These are phyloP conservation scores for Blastobotrys illinoisensis DNA, from an alignment of 1,139 yeast species.

Conservation along the genomic window DNA sequence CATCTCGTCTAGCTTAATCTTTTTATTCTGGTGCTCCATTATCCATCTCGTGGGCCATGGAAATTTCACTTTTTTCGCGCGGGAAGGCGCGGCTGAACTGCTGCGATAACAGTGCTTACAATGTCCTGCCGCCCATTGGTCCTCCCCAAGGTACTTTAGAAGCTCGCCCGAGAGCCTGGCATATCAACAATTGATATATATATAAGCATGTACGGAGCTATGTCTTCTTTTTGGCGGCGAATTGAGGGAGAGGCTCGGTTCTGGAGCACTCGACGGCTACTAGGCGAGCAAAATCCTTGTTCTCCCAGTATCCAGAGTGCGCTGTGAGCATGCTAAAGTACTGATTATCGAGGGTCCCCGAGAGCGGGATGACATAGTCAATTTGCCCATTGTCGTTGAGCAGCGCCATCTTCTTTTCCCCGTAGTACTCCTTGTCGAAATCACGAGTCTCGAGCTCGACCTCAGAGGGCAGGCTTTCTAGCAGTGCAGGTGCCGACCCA, in stretches of 20 bases:
- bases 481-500: slow-evolving; percentile 3
- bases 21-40: slow-evolving; percentile 6
- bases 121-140: not conserved
- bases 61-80: not conserved
- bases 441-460: slow-evolving; percentile 30
- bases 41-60: not conserved
- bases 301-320: slow-evolving; percentile 40
- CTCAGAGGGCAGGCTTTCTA: slow-evolving; percentile 13
- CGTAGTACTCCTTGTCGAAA: slow-evolving; percentile 25
- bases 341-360: slow-evolving; percentile 36
- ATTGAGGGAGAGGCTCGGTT: slow-evolving; percentile 19
- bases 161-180: no score
- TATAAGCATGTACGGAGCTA: no score
- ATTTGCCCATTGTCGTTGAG: slow-evolving; percentile 41
- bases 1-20: slow-evolving; percentile 16
- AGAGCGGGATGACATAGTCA: slow-evolving; percentile 36
- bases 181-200: no score
- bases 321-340: slow-evolving; percentile 39
- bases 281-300: slow-evolving; percentile 37
- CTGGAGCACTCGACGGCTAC: slow-evolving; percentile 38
- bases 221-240: slow-evolving; percentile 16
- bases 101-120: not conserved
- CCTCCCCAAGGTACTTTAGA: no score
- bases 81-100: not conserved
- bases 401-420: slow-evolving; percentile 27